Evolutionary conservation across 1,284 basidiomycete species (phyloP).

Genomic region (Coriolopsis trogii): DNA sequence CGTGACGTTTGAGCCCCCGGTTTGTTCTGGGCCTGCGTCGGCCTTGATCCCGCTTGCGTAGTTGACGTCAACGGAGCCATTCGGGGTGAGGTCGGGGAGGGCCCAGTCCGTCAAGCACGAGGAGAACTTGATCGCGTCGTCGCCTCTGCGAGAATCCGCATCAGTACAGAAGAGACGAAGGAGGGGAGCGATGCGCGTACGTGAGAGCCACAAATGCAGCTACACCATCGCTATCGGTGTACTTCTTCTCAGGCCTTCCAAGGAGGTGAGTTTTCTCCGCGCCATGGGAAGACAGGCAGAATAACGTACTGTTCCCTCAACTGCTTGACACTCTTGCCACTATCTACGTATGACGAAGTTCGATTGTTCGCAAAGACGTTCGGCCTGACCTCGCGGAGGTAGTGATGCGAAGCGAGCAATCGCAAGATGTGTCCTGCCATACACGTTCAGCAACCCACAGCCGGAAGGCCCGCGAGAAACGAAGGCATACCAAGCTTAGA

Average conservation of each 20-base stretch:
- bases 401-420: constrained; percentile 33
- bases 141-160: constrained; percentile 16
- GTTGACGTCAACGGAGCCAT: neutral
- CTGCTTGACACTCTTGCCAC: constrained; percentile 50
- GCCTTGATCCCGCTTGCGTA: neutral
- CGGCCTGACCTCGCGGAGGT: constrained; percentile 32
- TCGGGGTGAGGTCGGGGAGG: constrained; percentile 6
- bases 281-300: constrained; percentile 29
- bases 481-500: constrained; percentile 1
- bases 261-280: neutral
- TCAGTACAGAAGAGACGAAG: constrained; percentile 12
- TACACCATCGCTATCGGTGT: constrained; percentile 29
- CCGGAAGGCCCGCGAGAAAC: constrained; percentile 3
- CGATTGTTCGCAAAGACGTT: constrained; percentile 38
- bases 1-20: constrained; percentile 13
- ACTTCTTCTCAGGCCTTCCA: constrained; percentile 27
- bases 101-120: constrained; percentile 20
- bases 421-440: constrained; percentile 34
- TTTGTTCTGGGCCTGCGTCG: neutral
- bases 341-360: constrained; percentile 46
- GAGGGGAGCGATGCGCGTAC: neutral
- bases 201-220: constrained; percentile 24
- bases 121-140: constrained; percentile 19
- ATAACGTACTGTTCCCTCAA: constrained; percentile 35
- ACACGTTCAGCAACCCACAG: neutral